These are phyloP conservation scores for Thelonectria olida DNA, from an alignment of 2,329 filamentous ascomycete genomes.

Conservation along the genomic window DNA sequence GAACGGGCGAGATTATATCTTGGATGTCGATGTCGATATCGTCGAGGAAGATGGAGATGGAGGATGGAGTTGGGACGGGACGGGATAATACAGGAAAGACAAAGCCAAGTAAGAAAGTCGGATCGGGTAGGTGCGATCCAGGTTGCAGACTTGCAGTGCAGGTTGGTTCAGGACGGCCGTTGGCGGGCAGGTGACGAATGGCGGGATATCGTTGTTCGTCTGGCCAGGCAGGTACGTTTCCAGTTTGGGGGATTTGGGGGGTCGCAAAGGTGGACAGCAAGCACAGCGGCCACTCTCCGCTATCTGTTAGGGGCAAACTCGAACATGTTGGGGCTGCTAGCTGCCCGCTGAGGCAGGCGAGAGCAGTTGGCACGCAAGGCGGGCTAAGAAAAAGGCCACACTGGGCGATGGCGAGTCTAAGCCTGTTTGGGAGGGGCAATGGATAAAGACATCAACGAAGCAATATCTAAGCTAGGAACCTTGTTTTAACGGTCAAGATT, in stretches of 20 bases:
- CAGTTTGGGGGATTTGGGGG: background rate
- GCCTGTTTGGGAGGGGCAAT: too few species aligned
- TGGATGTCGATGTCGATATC: background rate
- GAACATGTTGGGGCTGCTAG: too few species aligned
- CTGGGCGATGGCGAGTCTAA: too few species aligned
- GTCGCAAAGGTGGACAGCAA: background rate
- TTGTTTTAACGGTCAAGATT: too few species aligned
- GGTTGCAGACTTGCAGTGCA: slow-evolving; percentile 1
- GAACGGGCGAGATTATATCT: background rate
- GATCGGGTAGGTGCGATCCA: slow-evolving; percentile 1
- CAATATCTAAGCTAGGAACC: too few species aligned
- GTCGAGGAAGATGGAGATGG: slow-evolving; percentile 16
- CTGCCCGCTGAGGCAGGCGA: too few species aligned
- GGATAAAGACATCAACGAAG: too few species aligned
- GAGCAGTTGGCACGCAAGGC: too few species aligned
- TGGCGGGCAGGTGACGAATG: slow-evolving; percentile 12
- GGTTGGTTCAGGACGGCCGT: background rate
- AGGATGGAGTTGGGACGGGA: slow-evolving; percentile 1
- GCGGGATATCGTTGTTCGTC: background rate
- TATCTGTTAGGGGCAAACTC: background rate
- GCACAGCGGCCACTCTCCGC: slow-evolving; percentile 4
- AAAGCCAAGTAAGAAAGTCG: background rate
- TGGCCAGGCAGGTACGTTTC: background rate
- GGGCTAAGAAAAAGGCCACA: slow-evolving; percentile 13
- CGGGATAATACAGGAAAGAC: background rate